phyloP scores from a whole-genome alignment of 441 rosid genomes.

The Erysimum pusillum region DNA sequence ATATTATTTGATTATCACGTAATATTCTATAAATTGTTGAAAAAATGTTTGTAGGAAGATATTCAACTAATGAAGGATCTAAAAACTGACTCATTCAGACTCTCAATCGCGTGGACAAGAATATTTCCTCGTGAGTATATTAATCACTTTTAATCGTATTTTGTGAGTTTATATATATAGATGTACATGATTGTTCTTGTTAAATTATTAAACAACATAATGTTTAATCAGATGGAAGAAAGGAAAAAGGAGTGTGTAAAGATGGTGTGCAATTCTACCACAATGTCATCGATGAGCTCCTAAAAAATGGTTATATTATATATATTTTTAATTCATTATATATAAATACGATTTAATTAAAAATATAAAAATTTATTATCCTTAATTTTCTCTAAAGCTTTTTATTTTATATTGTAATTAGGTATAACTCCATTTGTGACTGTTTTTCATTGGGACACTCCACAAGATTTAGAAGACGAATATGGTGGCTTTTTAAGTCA shows the following conservation, averaged over 20 bases:
- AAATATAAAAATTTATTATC: neutral
- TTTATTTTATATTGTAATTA: conserved; percentile 22
- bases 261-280: conserved; percentile 35
- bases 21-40: neutral
- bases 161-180: neutral
- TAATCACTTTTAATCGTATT: neutral
- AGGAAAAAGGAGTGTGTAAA: conserved; percentile 33
- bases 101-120: conserved; percentile 41
- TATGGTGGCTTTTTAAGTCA: conserved; percentile 37
- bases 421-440: conserved; percentile 35
- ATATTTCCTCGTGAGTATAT: conserved; percentile 32
- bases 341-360: neutral
- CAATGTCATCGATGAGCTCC: conserved; percentile 30
- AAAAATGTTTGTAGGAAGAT: conserved; percentile 36
- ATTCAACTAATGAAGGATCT: conserved; percentile 35
- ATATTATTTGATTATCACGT: neutral
- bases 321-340: too few relatives aligned
- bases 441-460: conserved; percentile 35
- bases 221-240: conserved; percentile 29
- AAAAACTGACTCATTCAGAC: conserved; percentile 33
- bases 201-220: neutral
- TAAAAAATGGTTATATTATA: conserved; percentile 16
- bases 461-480: conserved; percentile 37
- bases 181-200: neutral
- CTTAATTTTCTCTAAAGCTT: neutral